Percentiles rank a stretch among this genome's conserved stretches.
phyloP scores from a whole-genome alignment of 2,329 filamentous ascomycete species.

The Botryotinia globosa region DNA sequence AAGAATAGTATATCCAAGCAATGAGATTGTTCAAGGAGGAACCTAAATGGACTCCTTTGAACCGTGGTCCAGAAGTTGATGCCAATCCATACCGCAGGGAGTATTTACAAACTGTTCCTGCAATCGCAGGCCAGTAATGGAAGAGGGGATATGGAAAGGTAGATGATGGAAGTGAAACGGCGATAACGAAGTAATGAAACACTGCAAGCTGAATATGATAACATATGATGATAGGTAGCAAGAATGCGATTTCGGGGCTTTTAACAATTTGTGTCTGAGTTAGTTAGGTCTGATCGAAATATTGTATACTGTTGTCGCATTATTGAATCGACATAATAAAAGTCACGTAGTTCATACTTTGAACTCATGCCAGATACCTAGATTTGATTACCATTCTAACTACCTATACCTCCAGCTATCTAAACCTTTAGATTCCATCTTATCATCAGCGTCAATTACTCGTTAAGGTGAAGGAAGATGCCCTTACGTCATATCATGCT shows the following conservation, averaged over 20 bases:
- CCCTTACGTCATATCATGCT: not conserved
- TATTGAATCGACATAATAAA: not conserved
- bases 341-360: not conserved
- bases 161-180: not conserved
- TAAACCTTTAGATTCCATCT: not conserved
- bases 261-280: not conserved
- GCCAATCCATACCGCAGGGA: conserved; percentile 72
- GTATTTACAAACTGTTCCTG: conserved; percentile 55
- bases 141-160: not conserved
- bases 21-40: conserved; percentile 98
- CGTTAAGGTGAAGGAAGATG: not conserved
- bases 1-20: conserved; percentile 78
- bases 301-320: not conserved
- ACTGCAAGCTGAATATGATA: not conserved
- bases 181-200: conserved; percentile 1
- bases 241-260: not conserved
- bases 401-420: not conserved
- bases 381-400: not conserved
- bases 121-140: conserved; percentile 21
- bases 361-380: not conserved
- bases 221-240: not conserved
- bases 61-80: conserved; percentile 75
- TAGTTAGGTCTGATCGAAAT: not conserved
- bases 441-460: not conserved
- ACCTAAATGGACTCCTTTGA: conserved; percentile 95